Evolutionary conservation across 129 eudicot genomes (phyloP).

Genomic region (Pulicaria dysenterica): DNA sequence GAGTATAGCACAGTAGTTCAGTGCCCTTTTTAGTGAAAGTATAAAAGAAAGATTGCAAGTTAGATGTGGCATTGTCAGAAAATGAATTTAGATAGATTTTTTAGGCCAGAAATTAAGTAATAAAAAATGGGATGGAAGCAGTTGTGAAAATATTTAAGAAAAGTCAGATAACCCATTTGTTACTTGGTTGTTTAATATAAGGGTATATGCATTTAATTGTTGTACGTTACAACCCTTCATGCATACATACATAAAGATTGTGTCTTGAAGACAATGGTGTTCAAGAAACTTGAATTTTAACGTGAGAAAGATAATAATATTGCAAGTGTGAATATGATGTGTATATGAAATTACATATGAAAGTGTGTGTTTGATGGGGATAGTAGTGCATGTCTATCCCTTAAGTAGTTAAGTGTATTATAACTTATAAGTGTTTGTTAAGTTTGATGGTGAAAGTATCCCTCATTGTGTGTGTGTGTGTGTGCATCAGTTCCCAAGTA

Average conservation of each 20-base stretch:
- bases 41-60: constrained; percentile 24
- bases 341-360: not conserved
- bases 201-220: constrained; percentile 19
- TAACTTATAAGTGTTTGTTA: too few relatives aligned
- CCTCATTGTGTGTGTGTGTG: not conserved
- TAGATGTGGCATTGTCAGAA: constrained; percentile 42
- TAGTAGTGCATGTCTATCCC: too few relatives aligned
- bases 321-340: not conserved
- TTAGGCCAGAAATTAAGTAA: constrained; percentile 18
- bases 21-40: constrained; percentile 32
- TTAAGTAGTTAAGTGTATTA: too few relatives aligned
- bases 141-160: not conserved
- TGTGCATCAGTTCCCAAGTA: not conserved
- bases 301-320: not conserved
- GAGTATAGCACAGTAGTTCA: constrained; percentile 11
- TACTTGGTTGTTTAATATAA: constrained; percentile 21
- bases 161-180: constrained; percentile 24
- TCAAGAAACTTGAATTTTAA: constrained; percentile 4
- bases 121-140: not conserved
- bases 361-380: not conserved
- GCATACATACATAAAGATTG: constrained; percentile 3
- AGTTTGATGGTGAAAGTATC: too few relatives aligned
- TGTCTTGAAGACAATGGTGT: constrained; percentile 24
- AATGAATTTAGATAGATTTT: constrained; percentile 44
- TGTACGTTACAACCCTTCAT: constrained; percentile 29